phyloP scores from a whole-genome alignment of 257 asterid species.

The Echium plantagineum region DNA sequence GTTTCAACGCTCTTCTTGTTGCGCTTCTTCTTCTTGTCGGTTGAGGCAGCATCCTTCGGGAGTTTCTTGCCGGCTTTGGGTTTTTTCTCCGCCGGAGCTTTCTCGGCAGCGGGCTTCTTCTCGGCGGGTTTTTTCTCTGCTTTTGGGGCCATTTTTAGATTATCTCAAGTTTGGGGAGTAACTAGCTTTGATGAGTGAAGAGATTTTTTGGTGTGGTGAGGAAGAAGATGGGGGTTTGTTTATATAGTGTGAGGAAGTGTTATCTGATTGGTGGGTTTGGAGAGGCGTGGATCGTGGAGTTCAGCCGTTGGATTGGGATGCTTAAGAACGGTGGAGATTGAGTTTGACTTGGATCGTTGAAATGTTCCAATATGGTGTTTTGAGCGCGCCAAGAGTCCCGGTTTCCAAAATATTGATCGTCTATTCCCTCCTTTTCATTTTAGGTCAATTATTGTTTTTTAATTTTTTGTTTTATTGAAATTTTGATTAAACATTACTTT shows the following conservation, averaged over 20 bases:
- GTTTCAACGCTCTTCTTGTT: constrained; percentile 39
- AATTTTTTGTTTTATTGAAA: too few species aligned
- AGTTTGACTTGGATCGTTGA: too few species aligned
- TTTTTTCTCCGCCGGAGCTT: constrained; percentile 54
- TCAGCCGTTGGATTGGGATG: not conserved
- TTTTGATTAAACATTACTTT: too few species aligned
- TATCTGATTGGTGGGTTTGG: constrained; percentile 16
- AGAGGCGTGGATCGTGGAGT: constrained; percentile 16
- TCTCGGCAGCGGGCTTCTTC: constrained; percentile 57
- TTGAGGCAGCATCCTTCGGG: constrained; percentile 45
- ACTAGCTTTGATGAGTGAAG: too few species aligned
- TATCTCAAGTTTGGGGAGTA: too few species aligned
- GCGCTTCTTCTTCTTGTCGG: constrained; percentile 60
- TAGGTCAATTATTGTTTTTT: too few species aligned
- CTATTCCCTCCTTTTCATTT: too few species aligned
- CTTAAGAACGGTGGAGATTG: constrained; percentile 10
- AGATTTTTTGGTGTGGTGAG: not conserved
- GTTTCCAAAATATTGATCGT: too few species aligned
- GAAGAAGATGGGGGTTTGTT: not conserved
- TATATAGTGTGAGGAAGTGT: constrained; percentile 11
- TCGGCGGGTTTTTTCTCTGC: constrained; percentile 60
- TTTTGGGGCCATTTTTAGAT: constrained; percentile 37
- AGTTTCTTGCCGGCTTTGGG: constrained; percentile 64
- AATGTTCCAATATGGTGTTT: too few species aligned
- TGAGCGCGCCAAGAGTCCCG: too few species aligned